Evolutionary conservation across 2,329 filamentous ascomycete species (phyloP).

Genomic region (Colletotrichum tabaci): DNA sequence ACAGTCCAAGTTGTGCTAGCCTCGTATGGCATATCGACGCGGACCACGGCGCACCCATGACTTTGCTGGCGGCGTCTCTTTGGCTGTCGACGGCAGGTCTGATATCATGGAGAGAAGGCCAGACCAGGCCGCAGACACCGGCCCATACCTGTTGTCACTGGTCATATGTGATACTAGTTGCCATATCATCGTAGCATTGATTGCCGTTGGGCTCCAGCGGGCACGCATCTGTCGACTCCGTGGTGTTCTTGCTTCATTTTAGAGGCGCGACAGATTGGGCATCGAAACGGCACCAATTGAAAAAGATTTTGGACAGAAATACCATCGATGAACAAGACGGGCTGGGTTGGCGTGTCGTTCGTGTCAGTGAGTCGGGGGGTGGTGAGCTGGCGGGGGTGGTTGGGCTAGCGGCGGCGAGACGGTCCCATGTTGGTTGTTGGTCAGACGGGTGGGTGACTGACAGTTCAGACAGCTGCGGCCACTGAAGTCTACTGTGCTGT

Average conservation of each 20-base stretch:
- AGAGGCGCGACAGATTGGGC: slow-evolving; percentile 23
- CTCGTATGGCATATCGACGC: slow-evolving; percentile 39
- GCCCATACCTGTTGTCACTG: not conserved
- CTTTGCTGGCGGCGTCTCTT: slow-evolving; percentile 41
- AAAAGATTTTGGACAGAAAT: too few relatives aligned
- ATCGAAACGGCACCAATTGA: slow-evolving; percentile 7
- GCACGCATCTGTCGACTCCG: not conserved
- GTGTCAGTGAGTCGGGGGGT: slow-evolving; percentile 6
- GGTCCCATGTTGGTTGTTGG: slow-evolving; percentile 15
- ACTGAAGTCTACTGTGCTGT: slow-evolving; percentile 11
- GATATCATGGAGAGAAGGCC: slow-evolving; percentile 29
- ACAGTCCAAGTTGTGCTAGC: slow-evolving; percentile 27
- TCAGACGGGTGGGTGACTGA: slow-evolving; percentile 18
- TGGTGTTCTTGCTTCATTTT: not conserved
- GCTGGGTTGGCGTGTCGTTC: slow-evolving; percentile 24
- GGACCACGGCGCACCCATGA: slow-evolving; percentile 37
- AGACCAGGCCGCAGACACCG: slow-evolving; percentile 24
- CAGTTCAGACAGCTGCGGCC: slow-evolving; percentile 26
- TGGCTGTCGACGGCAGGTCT: slow-evolving; percentile 28
- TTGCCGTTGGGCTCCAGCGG: slow-evolving; percentile 27
- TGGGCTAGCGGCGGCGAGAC: slow-evolving; percentile 24
- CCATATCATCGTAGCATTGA: slow-evolving; percentile 35
- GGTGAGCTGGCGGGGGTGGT: slow-evolving; percentile 4
- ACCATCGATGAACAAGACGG: slow-evolving; percentile 16
- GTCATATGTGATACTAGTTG: slow-evolving; percentile 25